Evolutionary conservation across 352 stramenopile species (phyloP).

Genomic region (Pythium phragmiticola): DNA sequence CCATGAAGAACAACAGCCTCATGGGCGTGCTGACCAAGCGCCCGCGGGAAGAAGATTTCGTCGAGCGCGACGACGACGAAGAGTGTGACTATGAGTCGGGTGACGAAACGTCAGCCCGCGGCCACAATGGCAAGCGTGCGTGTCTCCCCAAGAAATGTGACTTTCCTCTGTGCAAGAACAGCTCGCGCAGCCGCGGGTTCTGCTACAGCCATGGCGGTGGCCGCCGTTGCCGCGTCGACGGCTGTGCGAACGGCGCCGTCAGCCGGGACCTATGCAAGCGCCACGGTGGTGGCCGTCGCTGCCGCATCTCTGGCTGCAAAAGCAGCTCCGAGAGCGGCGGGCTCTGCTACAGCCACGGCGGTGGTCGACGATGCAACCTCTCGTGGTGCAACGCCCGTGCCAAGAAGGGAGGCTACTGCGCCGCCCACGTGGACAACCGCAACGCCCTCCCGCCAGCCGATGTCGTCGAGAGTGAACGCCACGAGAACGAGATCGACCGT

Average conservation of each 20-base stretch:
- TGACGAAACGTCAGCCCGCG: slow-evolving; percentile 1
- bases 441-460: slow-evolving; percentile 24
- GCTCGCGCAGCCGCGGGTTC: slow-evolving; percentile 70
- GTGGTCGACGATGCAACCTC: slow-evolving; percentile 62
- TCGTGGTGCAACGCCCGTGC: slow-evolving; percentile 67
- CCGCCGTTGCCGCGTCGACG: slow-evolving; percentile 59
- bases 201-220: slow-evolving; percentile 79
- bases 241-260: slow-evolving; percentile 71
- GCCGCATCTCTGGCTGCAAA: slow-evolving; percentile 65
- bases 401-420: slow-evolving; percentile 76
- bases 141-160: slow-evolving; percentile 82
- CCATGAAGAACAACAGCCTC: slow-evolving; percentile 9
- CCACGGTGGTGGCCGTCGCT: slow-evolving; percentile 69
- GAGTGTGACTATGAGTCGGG: slow-evolving; percentile 20
- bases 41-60: slow-evolving; percentile 15
- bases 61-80: slow-evolving; percentile 16
- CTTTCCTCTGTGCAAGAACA: slow-evolving; percentile 86
- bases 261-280: slow-evolving; percentile 81
- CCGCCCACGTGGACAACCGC: slow-evolving; percentile 39
- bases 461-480: slow-evolving; percentile 18
- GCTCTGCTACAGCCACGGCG: slow-evolving; percentile 76
- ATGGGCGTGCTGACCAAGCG: slow-evolving; percentile 22
- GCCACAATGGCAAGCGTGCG: slow-evolving; percentile 41
- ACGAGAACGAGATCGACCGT: slow-evolving; percentile 6
- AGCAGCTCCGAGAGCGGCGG: slow-evolving; percentile 72